A percentile compares a stretch with the other conserved stretches of the same genome.
Conservation (phyloP, 306 rosid genomes). For the Lathyrus oleraceus region DNA sequence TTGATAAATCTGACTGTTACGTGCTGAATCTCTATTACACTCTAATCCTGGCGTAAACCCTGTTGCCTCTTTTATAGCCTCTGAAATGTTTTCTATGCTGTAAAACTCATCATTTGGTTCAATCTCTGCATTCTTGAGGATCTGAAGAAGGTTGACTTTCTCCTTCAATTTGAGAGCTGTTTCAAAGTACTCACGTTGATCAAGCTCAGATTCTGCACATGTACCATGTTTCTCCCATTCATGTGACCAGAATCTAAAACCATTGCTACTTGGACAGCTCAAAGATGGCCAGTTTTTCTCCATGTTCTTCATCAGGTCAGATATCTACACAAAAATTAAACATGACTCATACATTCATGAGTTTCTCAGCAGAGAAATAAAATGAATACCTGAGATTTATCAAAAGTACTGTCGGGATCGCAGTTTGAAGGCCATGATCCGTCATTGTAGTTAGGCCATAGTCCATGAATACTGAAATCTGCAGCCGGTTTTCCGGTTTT, state of each 20-base stretch:
- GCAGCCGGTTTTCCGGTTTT: slow-evolving; percentile 69
- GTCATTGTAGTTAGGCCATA: slow-evolving; percentile 73
- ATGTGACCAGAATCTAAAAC: slow-evolving; percentile 76
- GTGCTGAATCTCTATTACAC: slow-evolving; percentile 55
- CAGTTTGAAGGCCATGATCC: slow-evolving; percentile 77
- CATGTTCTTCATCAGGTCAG: slow-evolving; percentile 54
- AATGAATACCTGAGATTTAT: slow-evolving; percentile 58
- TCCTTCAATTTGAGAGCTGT: slow-evolving; percentile 61
- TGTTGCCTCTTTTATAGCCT: slow-evolving; percentile 53
- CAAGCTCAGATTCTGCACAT: slow-evolving; percentile 69
- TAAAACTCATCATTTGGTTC: slow-evolving; percentile 61
- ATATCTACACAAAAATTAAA: slow-evolving; percentile 41
- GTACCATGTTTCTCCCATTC: slow-evolving; percentile 95
- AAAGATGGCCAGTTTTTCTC: slow-evolving; percentile 74
- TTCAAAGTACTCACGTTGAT: slow-evolving; percentile 65
- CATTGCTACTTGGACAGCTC: slow-evolving; percentile 88
- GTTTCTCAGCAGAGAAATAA: neutral
- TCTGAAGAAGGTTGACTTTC: slow-evolving; percentile 55
- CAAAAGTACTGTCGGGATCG: slow-evolving; percentile 67
- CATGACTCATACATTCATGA: neutral
- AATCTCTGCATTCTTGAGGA: slow-evolving; percentile 60
- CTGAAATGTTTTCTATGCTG: slow-evolving; percentile 43
- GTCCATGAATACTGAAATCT: slow-evolving; percentile 73
- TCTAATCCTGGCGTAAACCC: slow-evolving; percentile 58
- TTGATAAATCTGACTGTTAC: slow-evolving; percentile 58